These are phyloP conservation scores for Ceratocystis huliohia DNA, from an alignment of 2,329 filamentous ascomycete genomes.

Conservation along the genomic window DNA sequence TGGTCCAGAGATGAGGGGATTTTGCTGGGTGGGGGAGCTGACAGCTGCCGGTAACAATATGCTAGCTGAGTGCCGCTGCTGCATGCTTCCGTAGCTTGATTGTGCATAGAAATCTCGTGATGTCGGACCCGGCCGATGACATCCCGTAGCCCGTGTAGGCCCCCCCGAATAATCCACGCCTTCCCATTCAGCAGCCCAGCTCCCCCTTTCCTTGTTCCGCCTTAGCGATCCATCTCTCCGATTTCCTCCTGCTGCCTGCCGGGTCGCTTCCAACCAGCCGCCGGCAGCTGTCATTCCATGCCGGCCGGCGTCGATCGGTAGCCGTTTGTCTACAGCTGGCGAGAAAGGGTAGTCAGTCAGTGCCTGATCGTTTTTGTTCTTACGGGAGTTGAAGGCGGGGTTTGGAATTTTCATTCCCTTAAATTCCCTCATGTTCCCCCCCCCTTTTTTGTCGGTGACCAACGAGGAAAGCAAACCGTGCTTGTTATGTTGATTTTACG, in stretches of 20 bases:
- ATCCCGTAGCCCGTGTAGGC: too few species aligned
- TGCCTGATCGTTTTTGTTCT: background rate
- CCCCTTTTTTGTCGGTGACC: background rate
- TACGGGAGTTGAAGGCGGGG: slow-evolving; percentile 1
- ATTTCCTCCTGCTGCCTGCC: background rate
- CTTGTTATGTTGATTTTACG: background rate
- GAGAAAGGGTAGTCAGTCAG: background rate
- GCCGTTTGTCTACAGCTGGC: slow-evolving; percentile 5
- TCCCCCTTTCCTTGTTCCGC: background rate
- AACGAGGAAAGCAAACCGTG: background rate
- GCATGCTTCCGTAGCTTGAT: background rate
- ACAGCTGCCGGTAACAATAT: background rate
- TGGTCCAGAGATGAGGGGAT: background rate
- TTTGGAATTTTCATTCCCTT: background rate
- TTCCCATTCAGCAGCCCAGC: background rate
- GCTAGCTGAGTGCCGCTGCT: background rate
- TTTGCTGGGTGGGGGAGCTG: background rate
- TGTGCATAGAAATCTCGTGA: background rate
- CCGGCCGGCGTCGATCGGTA: too few species aligned
- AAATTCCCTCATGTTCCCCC: too few species aligned
- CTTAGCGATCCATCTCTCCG: background rate
- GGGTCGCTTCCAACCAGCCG: background rate
- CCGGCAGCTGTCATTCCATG: background rate
- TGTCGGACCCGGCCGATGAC: too few species aligned
- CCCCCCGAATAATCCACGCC: too few species aligned